phyloP scores from a whole-genome alignment of 1,139 yeast genomes.

The Candida labiduridarum region DNA sequence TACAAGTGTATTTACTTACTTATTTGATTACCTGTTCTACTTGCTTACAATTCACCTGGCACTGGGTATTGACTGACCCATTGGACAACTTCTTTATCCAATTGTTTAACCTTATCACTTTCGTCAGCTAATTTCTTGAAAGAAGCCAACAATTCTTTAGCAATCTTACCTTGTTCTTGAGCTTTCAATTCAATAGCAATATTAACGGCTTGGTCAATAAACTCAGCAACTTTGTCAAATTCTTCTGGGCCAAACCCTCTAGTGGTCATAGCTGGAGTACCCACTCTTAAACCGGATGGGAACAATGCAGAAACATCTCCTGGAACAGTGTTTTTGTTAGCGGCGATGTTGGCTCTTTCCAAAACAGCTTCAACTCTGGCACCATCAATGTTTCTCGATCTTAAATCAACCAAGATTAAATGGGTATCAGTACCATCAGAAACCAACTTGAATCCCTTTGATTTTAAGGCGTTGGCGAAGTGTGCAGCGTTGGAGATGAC shows the following conservation, averaged over 20 bases:
- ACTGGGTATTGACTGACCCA: slow-evolving; percentile 77
- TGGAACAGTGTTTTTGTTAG: slow-evolving; percentile 94
- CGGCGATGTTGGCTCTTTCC: slow-evolving; percentile 89
- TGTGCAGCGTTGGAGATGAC: slow-evolving; percentile 80
- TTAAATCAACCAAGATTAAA: slow-evolving; percentile 81
- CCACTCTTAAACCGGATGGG: slow-evolving; percentile 95
- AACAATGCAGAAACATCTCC: slow-evolving; percentile 94
- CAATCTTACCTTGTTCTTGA: slow-evolving; percentile 58
- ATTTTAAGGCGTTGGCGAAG: slow-evolving; percentile 69
- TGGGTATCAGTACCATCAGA: slow-evolving; percentile 96
- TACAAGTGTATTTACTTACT: neutral
- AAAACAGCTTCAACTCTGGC: slow-evolving; percentile 92
- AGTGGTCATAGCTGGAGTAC: slow-evolving; percentile 98
- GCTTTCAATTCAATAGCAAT: slow-evolving; percentile 61
- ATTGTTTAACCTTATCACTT: slow-evolving; percentile 56
- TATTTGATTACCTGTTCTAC: neutral
- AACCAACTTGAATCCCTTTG: slow-evolving; percentile 76
- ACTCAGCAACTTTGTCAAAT: slow-evolving; percentile 75
- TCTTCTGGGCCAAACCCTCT: slow-evolving; percentile 86
- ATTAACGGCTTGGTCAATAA: slow-evolving; percentile 77
- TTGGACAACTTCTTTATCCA: slow-evolving; percentile 60
- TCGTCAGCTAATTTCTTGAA: slow-evolving; percentile 69
- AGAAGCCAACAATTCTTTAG: slow-evolving; percentile 63
- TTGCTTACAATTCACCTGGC: slow-evolving; percentile 63
- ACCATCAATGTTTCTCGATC: slow-evolving; percentile 88